These are phyloP conservation scores for Penicillium sclerotiorum DNA, from an alignment of 2,329 filamentous ascomycete genomes.

Conservation along the genomic window DNA sequence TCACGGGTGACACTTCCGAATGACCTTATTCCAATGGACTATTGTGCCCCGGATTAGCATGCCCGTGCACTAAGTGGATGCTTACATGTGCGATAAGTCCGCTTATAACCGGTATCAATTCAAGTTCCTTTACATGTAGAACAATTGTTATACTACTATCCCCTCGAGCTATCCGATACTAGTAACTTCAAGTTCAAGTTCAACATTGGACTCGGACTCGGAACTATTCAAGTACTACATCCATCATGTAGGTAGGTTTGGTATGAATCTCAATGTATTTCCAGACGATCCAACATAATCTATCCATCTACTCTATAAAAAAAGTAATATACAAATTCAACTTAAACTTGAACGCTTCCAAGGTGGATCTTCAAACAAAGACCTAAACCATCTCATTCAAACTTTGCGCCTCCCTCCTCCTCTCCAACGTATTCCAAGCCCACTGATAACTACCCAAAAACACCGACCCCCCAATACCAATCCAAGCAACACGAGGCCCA, in stretches of 20 bases:
- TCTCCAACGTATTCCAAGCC: conserved; percentile 73
- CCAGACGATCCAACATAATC: background rate
- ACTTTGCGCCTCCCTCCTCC: conserved; percentile 27
- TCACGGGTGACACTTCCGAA: too few relatives aligned
- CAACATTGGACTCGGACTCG: too few relatives aligned
- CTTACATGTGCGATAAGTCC: background rate
- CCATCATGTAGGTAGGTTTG: background rate
- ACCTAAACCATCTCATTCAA: too few relatives aligned
- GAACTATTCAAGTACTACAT: too few relatives aligned
- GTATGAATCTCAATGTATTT: background rate
- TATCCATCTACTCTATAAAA: background rate
- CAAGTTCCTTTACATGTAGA: too few relatives aligned
- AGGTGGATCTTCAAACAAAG: too few relatives aligned
- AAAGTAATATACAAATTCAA: conserved; percentile 3
- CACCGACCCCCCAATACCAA: conserved; percentile 89
- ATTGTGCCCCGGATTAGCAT: too few relatives aligned
- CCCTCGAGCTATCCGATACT: too few relatives aligned
- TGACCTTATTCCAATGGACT: too few relatives aligned
- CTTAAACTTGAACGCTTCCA: too few relatives aligned
- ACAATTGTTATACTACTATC: too few relatives aligned
- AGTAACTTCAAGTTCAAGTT: background rate
- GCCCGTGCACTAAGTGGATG: background rate
- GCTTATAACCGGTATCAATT: background rate
- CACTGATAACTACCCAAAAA: conserved; percentile 94
- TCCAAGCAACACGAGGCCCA: conserved; percentile 88